Conservation (phyloP, 2,329 filamentous ascomycete species). For the Claviceps paspali region DNA sequence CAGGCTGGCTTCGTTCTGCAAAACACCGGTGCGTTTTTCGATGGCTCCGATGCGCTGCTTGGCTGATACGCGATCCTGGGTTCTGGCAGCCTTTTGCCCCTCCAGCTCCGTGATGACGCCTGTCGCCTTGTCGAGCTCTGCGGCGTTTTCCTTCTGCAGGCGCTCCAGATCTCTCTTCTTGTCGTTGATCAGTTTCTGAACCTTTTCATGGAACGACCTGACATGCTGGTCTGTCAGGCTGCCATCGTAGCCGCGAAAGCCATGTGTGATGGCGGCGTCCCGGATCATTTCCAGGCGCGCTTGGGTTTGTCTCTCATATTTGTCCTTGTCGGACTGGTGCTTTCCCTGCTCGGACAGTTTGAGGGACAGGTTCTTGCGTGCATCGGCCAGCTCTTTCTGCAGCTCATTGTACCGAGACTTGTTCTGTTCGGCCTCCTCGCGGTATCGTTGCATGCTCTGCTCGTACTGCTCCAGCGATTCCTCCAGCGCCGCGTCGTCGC, state of each 20-base stretch:
- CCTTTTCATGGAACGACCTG: conserved; percentile 59
- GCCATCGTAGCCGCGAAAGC: conserved; percentile 71
- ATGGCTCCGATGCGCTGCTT: conserved; percentile 58
- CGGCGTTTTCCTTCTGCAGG: conserved; percentile 54
- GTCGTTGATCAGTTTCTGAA: conserved; percentile 60
- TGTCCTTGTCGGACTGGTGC: conserved; percentile 72
- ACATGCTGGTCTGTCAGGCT: conserved; percentile 62
- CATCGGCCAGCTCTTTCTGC: conserved; percentile 29
- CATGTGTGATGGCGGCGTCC: conserved; percentile 60
- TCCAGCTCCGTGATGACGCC: conserved; percentile 57
- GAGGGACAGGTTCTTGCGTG: conserved; percentile 30
- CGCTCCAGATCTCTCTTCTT: conserved; percentile 67
- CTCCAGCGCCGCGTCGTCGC: conserved; percentile 63
- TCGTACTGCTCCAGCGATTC: conserved; percentile 63
- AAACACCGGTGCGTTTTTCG: conserved; percentile 49
- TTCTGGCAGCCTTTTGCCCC: conserved; percentile 54
- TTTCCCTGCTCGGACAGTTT: conserved; percentile 57
- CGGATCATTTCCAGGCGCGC: conserved; percentile 60
- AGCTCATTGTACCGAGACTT: conserved; percentile 51
- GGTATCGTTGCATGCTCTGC: conserved; percentile 51
- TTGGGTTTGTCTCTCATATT: conserved; percentile 66
- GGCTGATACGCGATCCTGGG: conserved; percentile 59
- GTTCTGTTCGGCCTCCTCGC: conserved; percentile 46
- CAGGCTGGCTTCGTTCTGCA: conserved; percentile 55
- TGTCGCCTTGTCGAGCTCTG: conserved; percentile 62